Evolutionary conservation across 1,284 basidiomycete genomes (phyloP).

Genomic region (Marasmius oreades): DNA sequence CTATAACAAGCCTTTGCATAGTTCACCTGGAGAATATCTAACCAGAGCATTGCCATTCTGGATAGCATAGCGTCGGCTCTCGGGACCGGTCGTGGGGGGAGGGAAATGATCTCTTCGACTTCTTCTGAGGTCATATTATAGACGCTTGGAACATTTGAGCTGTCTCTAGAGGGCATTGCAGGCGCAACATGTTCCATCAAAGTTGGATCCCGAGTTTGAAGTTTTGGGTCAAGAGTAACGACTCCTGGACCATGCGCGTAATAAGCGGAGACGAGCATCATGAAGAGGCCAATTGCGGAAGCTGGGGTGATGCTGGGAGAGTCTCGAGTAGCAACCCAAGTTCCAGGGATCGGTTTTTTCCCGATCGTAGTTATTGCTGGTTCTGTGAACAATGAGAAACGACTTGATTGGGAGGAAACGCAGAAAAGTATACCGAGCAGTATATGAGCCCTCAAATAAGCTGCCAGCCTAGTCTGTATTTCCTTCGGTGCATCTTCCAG

Average conservation of each 20-base stretch:
- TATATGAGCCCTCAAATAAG: background rate
- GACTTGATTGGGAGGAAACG: background rate
- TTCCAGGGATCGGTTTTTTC: background rate
- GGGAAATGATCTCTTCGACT: background rate
- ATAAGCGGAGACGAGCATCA: background rate
- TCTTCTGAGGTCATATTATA: background rate
- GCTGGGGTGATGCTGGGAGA: background rate
- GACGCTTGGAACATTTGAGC: background rate
- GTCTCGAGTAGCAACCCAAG: background rate
- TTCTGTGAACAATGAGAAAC: background rate
- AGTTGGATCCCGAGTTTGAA: background rate
- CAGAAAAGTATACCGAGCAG: background rate
- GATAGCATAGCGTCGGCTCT: background rate
- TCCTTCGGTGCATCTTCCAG: background rate
- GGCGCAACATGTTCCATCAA: background rate
- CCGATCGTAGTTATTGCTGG: background rate
- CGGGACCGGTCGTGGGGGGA: background rate
- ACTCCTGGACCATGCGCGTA: background rate
- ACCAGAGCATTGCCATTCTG: background rate
- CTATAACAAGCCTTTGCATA: background rate
- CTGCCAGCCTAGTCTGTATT: background rate
- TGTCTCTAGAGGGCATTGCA: background rate
- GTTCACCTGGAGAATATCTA: background rate
- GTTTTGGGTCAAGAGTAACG: background rate
- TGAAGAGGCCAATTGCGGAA: background rate